Conservation (phyloP, 306 rosid genomes). For the Malus sieversii region DNA sequence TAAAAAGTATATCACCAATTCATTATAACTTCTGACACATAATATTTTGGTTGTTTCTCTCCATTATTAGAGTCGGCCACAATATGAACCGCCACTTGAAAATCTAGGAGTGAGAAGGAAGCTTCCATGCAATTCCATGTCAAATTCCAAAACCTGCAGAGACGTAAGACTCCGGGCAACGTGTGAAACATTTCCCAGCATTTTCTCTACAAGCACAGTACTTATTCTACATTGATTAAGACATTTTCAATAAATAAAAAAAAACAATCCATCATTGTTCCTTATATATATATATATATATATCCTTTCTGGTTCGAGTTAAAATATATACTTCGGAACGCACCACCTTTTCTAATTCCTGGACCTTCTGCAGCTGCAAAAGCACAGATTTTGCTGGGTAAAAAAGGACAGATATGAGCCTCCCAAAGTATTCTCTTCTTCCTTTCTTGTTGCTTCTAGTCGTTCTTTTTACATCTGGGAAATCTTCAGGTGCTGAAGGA, state of each 20-base stretch:
- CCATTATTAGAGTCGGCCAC: not conserved
- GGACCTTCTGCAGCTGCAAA: not conserved
- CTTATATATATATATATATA: not conserved
- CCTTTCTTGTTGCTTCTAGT: constrained; percentile 11
- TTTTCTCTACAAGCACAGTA: not conserved
- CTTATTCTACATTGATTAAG: not conserved
- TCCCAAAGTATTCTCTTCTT: constrained; percentile 3
- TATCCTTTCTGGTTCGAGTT: not conserved
- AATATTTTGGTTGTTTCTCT: too few species aligned
- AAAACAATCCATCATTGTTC: not conserved
- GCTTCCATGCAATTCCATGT: not conserved
- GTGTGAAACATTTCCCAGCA: not conserved
- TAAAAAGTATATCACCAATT: too few species aligned
- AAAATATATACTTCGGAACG: not conserved
- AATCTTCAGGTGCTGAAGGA: constrained; percentile 16
- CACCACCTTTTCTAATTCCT: not conserved
- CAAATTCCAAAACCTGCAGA: not conserved
- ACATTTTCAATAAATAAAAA: not conserved
- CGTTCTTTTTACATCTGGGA: constrained; percentile 7
- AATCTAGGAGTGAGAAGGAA: not conserved
- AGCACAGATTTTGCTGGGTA: not conserved
- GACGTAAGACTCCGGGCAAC: not conserved
- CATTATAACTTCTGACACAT: not conserved
- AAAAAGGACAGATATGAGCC: constrained; percentile 1
- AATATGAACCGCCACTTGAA: not conserved